Evolutionary conservation across 1,284 basidiomycete species (phyloP).

Genomic region (Ceratobasidium theobromae): DNA sequence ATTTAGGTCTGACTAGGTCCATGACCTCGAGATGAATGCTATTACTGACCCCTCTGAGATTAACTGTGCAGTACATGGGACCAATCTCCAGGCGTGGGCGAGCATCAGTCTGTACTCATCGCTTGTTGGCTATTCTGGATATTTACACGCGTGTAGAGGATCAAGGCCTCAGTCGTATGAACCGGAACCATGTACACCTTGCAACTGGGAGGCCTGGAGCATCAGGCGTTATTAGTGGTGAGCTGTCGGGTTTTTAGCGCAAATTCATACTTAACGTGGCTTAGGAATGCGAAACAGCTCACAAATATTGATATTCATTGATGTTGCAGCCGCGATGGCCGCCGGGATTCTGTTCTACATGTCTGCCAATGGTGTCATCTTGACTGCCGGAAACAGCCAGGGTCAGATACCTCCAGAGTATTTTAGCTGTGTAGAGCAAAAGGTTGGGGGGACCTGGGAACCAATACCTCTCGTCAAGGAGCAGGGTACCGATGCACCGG

Average conservation of each 20-base stretch:
- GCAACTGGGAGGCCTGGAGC: conserved; percentile 64
- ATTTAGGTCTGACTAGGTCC: too few relatives aligned
- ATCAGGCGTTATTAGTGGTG: conserved; percentile 70
- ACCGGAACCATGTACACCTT: conserved; percentile 84
- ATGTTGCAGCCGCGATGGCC: conserved; percentile 68
- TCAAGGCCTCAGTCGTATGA: conserved; percentile 81
- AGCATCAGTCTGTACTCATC: conserved; percentile 58
- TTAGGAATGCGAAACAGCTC: conserved; percentile 76
- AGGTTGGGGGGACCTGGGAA: conserved; percentile 24
- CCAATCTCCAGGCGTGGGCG: conserved; percentile 65
- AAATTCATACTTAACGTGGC: neutral
- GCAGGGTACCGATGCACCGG: neutral
- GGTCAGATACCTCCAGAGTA: conserved; percentile 60
- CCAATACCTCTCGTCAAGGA: neutral
- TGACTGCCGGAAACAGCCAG: conserved; percentile 67
- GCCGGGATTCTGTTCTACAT: conserved; percentile 69
- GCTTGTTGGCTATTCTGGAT: neutral
- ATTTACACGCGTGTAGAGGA: conserved; percentile 48
- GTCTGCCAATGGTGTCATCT: conserved; percentile 81
- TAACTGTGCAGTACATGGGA: conserved; percentile 79
- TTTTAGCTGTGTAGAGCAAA: conserved; percentile 61
- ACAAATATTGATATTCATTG: conserved; percentile 72
- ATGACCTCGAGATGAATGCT: conserved; percentile 67
- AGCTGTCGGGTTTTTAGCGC: conserved; percentile 37
- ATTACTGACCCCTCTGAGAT: conserved; percentile 63